These are phyloP conservation scores for Colletotrichum limetticola DNA, from an alignment of 2,329 filamentous ascomycete genomes.

Conservation along the genomic window DNA sequence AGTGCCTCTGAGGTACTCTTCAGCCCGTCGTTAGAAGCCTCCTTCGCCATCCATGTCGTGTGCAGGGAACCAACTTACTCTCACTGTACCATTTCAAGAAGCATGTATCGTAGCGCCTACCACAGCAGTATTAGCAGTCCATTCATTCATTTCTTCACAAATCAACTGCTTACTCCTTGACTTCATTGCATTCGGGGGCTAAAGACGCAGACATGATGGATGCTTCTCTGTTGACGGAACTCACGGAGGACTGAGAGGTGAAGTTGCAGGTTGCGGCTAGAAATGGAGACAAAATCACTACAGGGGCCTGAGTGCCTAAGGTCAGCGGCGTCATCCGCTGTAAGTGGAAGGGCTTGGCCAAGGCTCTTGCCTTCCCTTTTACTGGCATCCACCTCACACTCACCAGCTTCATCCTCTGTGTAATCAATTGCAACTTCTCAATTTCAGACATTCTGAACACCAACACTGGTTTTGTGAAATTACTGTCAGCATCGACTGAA, in stretches of 20 bases:
- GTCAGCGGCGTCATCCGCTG: constrained; percentile 25
- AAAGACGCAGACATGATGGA: constrained; percentile 88
- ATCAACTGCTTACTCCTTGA: constrained; percentile 80
- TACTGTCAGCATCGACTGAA: neutral
- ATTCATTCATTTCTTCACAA: neutral
- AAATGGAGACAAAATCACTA: constrained; percentile 24
- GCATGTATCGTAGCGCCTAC: constrained; percentile 92
- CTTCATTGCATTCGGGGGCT: constrained; percentile 92
- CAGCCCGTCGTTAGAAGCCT: neutral
- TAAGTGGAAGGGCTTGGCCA: constrained; percentile 3
- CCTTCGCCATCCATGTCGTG: neutral
- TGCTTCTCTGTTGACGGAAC: constrained; percentile 4
- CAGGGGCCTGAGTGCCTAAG: constrained; percentile 13
- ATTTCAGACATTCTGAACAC: neutral
- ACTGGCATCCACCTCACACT: neutral
- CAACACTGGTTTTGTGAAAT: neutral
- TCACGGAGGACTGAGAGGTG: neutral
- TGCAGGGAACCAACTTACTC: constrained; percentile 68
- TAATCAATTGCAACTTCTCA: neutral
- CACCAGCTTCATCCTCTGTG: neutral
- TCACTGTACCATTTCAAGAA: constrained; percentile 99
- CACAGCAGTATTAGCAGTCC: constrained; percentile 24
- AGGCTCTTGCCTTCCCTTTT: neutral
- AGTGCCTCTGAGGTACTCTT: constrained; percentile 90
- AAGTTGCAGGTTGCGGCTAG: constrained; percentile 16